Base-by-base conservation (phyloP, 2,329 filamentous ascomycete genomes). In the Talaromyces sp. region DNA sequence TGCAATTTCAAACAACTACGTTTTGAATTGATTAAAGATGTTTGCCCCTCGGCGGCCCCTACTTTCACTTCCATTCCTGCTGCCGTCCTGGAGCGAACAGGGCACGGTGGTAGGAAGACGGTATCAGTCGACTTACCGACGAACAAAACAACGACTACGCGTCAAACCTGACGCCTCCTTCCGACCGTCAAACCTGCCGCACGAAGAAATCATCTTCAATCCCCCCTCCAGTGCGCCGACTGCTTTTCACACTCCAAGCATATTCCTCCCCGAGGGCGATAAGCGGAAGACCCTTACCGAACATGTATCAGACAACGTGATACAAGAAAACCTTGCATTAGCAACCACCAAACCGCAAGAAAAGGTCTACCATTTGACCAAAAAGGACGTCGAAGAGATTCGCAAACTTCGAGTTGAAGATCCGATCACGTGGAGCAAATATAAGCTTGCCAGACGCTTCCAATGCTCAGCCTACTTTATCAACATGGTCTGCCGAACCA, bases 151-250 rank as follows among this genome's bases (percentile, higher is more conserved):
- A 66, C 74, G 75, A 27, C 75, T 83, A 56, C 79, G 80, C 50
- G 73, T 81, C 57, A 81, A 79, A 65, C 80, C 81, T n/a, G 80
- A 82, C 69, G 73, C 76, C 12, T 80, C 79, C n/a, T 82, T 82
- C 65, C 73, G 73, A 17, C 64, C 67, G 10, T 72, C 77, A 6
- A 68, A 70, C 56, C 71, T 75, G 62, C 63, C 67, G 21, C 74
- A 75, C 62, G 80, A 84, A 61, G 80, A 83, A 67, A 85, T 87
- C 69, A 80, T 88, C 70, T 85, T 85, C 79, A 88, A 88, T 66
- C 86, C 86, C 38, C 86, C 86, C 0, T 84, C 85, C 7, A 83
- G 84, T 29, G 81, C 83, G 7, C 85, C 86, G 8, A 85, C 80
- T 62, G 81, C 85, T 26, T 86, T 85, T 68, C 83, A 87, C 69